Percentiles rank a stretch among this genome's conserved stretches.
Conservation (phyloP, 2,329 filamentous ascomycete genomes). For the Plenodomus tracheiphilus region DNA sequence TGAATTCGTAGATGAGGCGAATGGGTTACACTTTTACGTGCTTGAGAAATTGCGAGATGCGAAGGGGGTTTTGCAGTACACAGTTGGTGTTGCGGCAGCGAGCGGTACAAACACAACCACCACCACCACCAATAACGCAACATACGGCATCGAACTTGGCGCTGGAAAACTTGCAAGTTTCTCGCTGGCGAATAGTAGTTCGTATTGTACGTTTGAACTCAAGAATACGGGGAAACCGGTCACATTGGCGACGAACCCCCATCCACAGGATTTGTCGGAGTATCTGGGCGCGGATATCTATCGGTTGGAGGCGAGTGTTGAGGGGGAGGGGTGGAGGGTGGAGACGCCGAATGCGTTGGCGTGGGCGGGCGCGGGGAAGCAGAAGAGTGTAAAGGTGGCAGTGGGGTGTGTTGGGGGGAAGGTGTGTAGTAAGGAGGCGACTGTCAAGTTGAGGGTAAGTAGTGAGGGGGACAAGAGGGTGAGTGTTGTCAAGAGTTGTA, state of each 20-base stretch:
- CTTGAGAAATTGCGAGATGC: slow-evolving; percentile 49
- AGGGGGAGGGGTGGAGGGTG: slow-evolving; percentile 53
- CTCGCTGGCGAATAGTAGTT: slow-evolving; percentile 37
- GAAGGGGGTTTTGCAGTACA: slow-evolving; percentile 53
- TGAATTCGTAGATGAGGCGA: slow-evolving; percentile 54
- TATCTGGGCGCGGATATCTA: slow-evolving; percentile 54
- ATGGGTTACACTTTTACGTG: slow-evolving; percentile 57
- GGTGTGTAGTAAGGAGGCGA: not conserved
- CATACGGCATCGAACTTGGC: slow-evolving; percentile 44
- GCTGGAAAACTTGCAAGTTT: slow-evolving; percentile 18
- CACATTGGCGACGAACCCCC: slow-evolving; percentile 14
- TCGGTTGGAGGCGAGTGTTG: slow-evolving; percentile 50
- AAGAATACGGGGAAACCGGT: slow-evolving; percentile 49
- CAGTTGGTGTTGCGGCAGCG: slow-evolving; percentile 52
- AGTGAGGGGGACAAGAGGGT: slow-evolving; percentile 30
- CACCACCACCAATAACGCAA: slow-evolving; percentile 37
- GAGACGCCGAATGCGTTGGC: slow-evolving; percentile 47
- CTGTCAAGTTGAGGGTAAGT: not conserved
- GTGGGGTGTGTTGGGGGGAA: slow-evolving; percentile 38
- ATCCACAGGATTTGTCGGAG: slow-evolving; percentile 43
- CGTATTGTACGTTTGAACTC: slow-evolving; percentile 53
- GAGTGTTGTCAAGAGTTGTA: slow-evolving; percentile 13
- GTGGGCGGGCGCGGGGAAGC: slow-evolving; percentile 48
- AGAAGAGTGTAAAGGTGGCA: slow-evolving; percentile 48
- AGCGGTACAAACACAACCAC: slow-evolving; percentile 24